A percentile compares a stretch with the other conserved stretches of the same genome.
Conservation (phyloP, 305 asterid species). For the Fraxinus albicans region DNA sequence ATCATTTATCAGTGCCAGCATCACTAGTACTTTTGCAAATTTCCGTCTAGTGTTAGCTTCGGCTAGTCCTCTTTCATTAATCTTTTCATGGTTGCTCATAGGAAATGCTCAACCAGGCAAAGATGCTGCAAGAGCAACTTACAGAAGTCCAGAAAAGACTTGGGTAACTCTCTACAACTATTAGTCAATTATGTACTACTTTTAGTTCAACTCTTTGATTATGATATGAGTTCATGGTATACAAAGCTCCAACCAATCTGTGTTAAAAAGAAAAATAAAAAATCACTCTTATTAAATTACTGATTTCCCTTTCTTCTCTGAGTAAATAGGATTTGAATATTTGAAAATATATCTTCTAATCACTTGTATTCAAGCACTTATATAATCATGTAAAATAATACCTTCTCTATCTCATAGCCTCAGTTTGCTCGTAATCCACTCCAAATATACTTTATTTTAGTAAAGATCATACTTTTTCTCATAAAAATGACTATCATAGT, state of each 20-base stretch:
- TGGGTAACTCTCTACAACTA: constrained; percentile 38
- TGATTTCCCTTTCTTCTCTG: not conserved
- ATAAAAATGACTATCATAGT: not conserved
- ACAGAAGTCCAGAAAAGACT: constrained; percentile 50
- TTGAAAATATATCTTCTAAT: not conserved
- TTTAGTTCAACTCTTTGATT: not conserved
- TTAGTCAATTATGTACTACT: not conserved
- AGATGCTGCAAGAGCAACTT: constrained; percentile 50
- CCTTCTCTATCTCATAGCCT: not conserved
- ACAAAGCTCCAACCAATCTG: not conserved
- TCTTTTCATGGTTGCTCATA: constrained; percentile 27
- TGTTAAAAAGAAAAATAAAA: not conserved
- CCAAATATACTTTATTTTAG: not conserved
- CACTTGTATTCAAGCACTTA: not conserved
- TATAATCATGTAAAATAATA: not conserved
- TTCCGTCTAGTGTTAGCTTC: not conserved
- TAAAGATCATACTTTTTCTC: not conserved
- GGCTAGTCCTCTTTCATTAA: not conserved
- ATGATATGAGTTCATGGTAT: not conserved
- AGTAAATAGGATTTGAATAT: not conserved
- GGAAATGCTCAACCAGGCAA: constrained; percentile 65
- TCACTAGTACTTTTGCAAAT: not conserved
- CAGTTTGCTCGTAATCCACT: not conserved
- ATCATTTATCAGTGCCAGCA: not conserved
- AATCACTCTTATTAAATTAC: not conserved